Evolutionary conservation across 345 rosid genomes (phyloP).

Genomic region (Crucihimalaya himalaica): DNA sequence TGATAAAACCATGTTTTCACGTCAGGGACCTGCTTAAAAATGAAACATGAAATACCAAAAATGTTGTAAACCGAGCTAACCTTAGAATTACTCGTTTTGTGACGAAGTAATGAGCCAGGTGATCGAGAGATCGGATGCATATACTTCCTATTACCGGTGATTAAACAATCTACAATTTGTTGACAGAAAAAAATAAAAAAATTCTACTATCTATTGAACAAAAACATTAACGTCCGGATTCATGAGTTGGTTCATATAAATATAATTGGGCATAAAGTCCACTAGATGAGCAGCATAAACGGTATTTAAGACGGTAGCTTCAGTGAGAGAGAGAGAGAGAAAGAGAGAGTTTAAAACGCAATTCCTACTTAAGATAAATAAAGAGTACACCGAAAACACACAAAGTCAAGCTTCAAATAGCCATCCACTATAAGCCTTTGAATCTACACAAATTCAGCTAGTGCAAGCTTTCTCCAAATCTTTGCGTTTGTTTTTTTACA

Average conservation of each 20-base stretch:
- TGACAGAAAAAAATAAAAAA: no score
- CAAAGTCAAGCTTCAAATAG: constrained; percentile 28
- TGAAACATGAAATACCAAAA: background rate
- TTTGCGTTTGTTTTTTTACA: constrained; percentile 8
- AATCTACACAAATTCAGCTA: constrained; percentile 16
- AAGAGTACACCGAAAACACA: constrained; percentile 23
- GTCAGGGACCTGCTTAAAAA: background rate
- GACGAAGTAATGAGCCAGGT: background rate
- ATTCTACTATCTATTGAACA: background rate
- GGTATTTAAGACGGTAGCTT: background rate
- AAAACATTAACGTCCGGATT: background rate
- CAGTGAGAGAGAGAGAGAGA: background rate
- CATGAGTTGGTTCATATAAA: background rate
- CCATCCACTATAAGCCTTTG: constrained; percentile 21
- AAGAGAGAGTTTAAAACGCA: constrained; percentile 17
- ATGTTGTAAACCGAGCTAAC: background rate
- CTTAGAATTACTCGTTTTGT: background rate
- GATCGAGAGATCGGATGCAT: background rate
- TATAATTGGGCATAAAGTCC: background rate
- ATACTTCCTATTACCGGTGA: background rate
- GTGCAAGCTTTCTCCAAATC: constrained; percentile 25
- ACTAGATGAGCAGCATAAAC: background rate
- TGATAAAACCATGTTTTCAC: background rate
- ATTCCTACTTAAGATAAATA: background rate
- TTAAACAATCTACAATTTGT: background rate